These are phyloP conservation scores for Phytophthora foliorum DNA, from an alignment of 352 stramenopile genomes.

Conservation along the genomic window DNA sequence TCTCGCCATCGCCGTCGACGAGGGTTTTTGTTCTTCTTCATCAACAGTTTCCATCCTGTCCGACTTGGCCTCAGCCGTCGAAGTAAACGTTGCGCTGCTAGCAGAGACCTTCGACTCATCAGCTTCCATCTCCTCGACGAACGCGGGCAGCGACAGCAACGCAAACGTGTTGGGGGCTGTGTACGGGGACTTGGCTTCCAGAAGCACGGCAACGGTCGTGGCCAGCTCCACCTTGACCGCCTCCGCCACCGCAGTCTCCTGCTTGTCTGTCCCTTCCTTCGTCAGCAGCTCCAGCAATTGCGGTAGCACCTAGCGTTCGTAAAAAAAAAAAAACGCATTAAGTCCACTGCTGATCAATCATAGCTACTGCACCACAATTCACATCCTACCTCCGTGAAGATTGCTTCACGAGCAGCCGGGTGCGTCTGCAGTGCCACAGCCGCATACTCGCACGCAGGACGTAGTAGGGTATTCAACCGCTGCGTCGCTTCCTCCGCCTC, in stretches of 20 bases:
- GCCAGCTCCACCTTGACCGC: constrained; percentile 61
- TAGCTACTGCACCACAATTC: neutral
- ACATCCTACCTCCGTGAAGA: constrained; percentile 54
- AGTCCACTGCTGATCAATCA: neutral
- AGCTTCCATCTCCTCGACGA: constrained; percentile 62
- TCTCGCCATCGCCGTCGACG: constrained; percentile 24
- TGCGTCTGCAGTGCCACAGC: constrained; percentile 79
- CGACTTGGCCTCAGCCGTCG: constrained; percentile 27
- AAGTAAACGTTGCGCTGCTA: constrained; percentile 16
- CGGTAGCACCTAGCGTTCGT: constrained; percentile 46
- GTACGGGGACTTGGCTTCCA: constrained; percentile 61
- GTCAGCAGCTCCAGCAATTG: constrained; percentile 52
- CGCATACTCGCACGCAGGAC: constrained; percentile 67
- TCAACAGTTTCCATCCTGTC: constrained; percentile 36
- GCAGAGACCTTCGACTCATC: constrained; percentile 42
- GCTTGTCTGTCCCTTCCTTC: constrained; percentile 25
- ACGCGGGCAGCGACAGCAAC: constrained; percentile 63
- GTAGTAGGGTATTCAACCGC: constrained; percentile 62
- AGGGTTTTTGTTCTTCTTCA: constrained; percentile 45
- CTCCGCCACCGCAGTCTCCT: constrained; percentile 44
- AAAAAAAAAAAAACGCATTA: neutral
- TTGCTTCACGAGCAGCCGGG: constrained; percentile 36
- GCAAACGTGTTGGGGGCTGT: constrained; percentile 52
- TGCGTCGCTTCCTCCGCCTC: constrained; percentile 20
- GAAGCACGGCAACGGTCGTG: constrained; percentile 60